phyloP scores from a whole-genome alignment of 306 rosid genomes.

The Rosa rugosa region DNA sequence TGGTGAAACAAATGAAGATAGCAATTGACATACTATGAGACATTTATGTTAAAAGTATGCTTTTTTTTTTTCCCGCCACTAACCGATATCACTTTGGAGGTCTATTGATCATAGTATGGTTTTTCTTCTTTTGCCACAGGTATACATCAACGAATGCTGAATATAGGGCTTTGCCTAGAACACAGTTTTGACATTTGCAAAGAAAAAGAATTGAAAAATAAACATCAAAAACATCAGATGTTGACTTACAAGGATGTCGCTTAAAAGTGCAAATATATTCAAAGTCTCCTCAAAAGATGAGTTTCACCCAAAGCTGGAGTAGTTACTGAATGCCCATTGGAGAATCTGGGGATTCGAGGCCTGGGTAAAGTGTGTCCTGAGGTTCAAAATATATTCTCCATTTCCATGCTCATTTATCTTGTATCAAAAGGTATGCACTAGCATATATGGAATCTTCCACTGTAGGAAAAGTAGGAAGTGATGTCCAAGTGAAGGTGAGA shows the following conservation, averaged over 20 bases:
- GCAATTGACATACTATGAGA: constrained; percentile 3
- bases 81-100: neutral
- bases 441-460: constrained; percentile 1
- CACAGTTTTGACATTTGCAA: constrained; percentile 58
- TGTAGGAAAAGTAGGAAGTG: constrained; percentile 30
- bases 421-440: constrained; percentile 56
- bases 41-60: neutral
- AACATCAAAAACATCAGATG: constrained; percentile 33
- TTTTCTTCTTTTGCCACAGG: constrained; percentile 42
- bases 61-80: no score
- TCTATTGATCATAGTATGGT: constrained; percentile 12
- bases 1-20: constrained; percentile 49
- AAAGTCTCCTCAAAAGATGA: constrained; percentile 48
- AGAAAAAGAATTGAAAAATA: constrained; percentile 43
- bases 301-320: constrained; percentile 44
- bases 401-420: constrained; percentile 72
- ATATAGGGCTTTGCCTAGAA: constrained; percentile 85
- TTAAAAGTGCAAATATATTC: constrained; percentile 49
- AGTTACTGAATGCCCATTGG: constrained; percentile 23
- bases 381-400: constrained; percentile 65
- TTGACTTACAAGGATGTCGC: constrained; percentile 52
- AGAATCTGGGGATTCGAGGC: constrained; percentile 49
- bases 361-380: constrained; percentile 68
- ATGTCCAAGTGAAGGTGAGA: constrained; percentile 54
- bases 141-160: constrained; percentile 85